Evolutionary conservation across 2,329 filamentous ascomycete genomes (phyloP), one percentile per base, ranked within the genome.

Genomic region (Paraphoma sp.): DNA sequence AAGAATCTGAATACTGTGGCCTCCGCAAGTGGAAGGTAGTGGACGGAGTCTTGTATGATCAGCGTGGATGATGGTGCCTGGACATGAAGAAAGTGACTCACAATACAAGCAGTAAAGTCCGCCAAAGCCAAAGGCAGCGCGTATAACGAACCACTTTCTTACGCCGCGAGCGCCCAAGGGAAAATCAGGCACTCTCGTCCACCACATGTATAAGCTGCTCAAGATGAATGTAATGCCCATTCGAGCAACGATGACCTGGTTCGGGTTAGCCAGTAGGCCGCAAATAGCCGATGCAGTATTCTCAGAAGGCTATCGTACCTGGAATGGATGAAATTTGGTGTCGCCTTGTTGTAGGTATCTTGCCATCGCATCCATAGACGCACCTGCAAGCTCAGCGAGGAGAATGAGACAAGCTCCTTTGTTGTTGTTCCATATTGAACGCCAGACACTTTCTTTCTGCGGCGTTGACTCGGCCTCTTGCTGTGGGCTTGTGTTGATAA

Each of bases 1-100:
- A 96, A 82, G 71, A 96, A 96, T 10, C 90, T 93, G 51, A 96
- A 87, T 28, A 96, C 92, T 0, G 90, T 93, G 1, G 92, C 91
- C 71, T 96, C 92, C 8, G 91, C 89, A 1, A 96, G 82, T 0
- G 90, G 89, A 4, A 96, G 83, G 67, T 93, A 94, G 72, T 90
- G 85, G 56, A 89, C 78, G 10, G 84, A 87, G 67, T 86, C 79
- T 80, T 17, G 12, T 5, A 75, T 0, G 87, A 0, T 88, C 84
- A 12, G 38, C 14, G 5, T 29, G 23, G 7, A 18, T 30, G 1
- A 31, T 9, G 3, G 7, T 2, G 33, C 4, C 10, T 46, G 23
- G 12, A 7, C 12, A 11, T 30, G 5, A 17, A n/a, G 18, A 14
- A 10, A 3, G 5, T 29, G 16, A 56, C 63, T 55, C 40, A 62